Evolutionary conservation across 768 basidiomycete genomes (phyloP).

Genomic region (Imleria badia): DNA sequence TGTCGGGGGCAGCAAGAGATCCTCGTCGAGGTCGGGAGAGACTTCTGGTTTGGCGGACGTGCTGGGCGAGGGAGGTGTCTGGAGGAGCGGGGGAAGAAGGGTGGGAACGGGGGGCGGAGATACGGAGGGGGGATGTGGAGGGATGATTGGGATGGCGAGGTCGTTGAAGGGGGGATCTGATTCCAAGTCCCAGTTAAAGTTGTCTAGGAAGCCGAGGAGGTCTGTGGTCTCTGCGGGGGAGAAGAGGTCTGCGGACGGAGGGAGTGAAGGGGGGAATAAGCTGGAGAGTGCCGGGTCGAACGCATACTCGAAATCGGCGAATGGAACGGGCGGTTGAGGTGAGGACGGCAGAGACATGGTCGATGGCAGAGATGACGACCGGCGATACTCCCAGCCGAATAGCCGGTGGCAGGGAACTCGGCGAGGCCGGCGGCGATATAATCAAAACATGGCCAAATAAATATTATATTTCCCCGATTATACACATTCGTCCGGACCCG

Average conservation of each 20-base stretch:
- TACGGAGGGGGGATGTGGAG: not conserved
- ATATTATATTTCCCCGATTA: slow-evolving; percentile 28
- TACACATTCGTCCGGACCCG: slow-evolving; percentile 28
- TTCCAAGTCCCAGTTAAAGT: slow-evolving; percentile 68
- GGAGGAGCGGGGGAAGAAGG: not conserved
- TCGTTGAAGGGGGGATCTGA: slow-evolving; percentile 32
- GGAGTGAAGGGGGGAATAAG: slow-evolving; percentile 59
- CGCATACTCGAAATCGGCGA: slow-evolving; percentile 69
- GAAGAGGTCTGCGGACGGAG: slow-evolving; percentile 75
- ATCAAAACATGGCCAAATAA: slow-evolving; percentile 29
- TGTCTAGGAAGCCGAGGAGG: slow-evolving; percentile 80
- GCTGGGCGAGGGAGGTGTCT: slow-evolving; percentile 3
- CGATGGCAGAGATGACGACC: slow-evolving; percentile 7
- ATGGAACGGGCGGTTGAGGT: slow-evolving; percentile 53
- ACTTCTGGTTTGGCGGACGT: slow-evolving; percentile 5
- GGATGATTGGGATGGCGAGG: slow-evolving; percentile 2
- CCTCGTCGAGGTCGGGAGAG: slow-evolving; percentile 9
- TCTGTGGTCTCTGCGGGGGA: slow-evolving; percentile 76
- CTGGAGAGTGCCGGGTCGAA: slow-evolving; percentile 61
- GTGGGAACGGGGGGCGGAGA: not conserved
- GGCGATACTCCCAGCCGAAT: slow-evolving; percentile 17
- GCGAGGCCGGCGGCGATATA: slow-evolving; percentile 8
- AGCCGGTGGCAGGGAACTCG: slow-evolving; percentile 17
- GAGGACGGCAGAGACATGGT: slow-evolving; percentile 30
- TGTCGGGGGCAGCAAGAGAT: not conserved